These are phyloP conservation scores for Penicillium capsulatum DNA, from an alignment of 2,329 filamentous ascomycete species.

Conservation along the genomic window DNA sequence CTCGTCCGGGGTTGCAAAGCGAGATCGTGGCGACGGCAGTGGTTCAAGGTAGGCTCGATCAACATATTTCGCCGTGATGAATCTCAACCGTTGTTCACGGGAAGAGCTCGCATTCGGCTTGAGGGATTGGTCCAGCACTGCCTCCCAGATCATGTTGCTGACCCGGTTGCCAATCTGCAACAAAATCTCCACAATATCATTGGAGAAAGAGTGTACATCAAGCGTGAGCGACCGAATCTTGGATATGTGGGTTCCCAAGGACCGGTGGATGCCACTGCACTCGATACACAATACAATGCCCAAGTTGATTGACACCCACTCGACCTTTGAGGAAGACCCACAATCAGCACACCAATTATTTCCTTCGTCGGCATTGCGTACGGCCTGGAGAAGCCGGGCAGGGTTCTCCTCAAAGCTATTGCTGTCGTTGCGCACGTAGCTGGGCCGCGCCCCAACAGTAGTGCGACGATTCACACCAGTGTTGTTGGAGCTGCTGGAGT, in stretches of 20 bases:
- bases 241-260: conserved; percentile 93
- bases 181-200: conserved; percentile 92
- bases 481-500: conserved; percentile 44
- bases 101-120: conserved; percentile 76
- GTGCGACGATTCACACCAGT: conserved; percentile 76
- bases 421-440: conserved; percentile 63
- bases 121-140: conserved; percentile 65
- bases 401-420: conserved; percentile 76
- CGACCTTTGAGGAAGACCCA: conserved; percentile 83
- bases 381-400: conserved; percentile 77
- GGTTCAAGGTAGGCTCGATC: conserved; percentile 78
- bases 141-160: conserved; percentile 96
- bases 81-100: conserved; percentile 84
- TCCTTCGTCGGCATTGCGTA: conserved; percentile 85
- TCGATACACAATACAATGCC: conserved; percentile 96
- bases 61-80: conserved; percentile 93
- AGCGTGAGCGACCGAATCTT: conserved; percentile 93
- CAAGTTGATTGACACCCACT: conserved; percentile 98
- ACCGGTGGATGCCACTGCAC: conserved; percentile 95
- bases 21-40: conserved; percentile 64
- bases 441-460: conserved; percentile 84
- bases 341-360: conserved; percentile 96
- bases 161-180: conserved; percentile 88
- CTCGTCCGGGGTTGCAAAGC: conserved; percentile 76
- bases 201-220: conserved; percentile 92